Evolutionary conservation across 352 stramenopile species (phyloP), one percentile per base, ranked within the genome.

Genomic region (Pythium phragmiticola): DNA sequence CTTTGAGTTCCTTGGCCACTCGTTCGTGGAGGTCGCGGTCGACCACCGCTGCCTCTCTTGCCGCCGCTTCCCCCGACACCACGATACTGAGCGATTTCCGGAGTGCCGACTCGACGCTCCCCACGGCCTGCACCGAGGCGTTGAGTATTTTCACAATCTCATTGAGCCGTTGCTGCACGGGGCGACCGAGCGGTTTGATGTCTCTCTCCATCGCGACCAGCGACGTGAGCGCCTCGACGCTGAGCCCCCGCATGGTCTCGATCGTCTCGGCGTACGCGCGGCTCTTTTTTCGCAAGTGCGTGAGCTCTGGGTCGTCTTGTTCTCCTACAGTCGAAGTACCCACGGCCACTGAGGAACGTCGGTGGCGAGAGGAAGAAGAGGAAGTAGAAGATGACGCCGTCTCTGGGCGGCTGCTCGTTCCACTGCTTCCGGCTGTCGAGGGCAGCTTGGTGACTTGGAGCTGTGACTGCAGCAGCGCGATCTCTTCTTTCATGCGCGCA

Each of bases 111-210:
- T 79, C 68, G 13, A 73, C 82, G n/a, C 42, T 63, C n/a, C 86
- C 84, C 13, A 81, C 80, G 1, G 72, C 75, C 47, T 92, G 81
- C 8, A 92, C 86, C 1, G 75, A 73, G 17, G 75, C 71, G 37
- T 94, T 94, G 13, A 94, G 61, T 9, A 80, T 58, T 65, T 91
- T 92, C 37, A 94, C 83, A 30, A 92, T 79, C 60, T 92, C 85
- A 52, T 91, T 92, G 23, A 94, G 68, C n/a, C 82, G 70, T 36
- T 91, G 80, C 65, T 94, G 85, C 4, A 90, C 80, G 7, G 81
- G 75, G 3, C 85, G 58, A 0, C 85, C 85, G 4, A 94, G 72
- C 2, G 84, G 63, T 34, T 84, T 92, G 53, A 94, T 78, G 46
- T 94, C 83, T 7, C 83, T 70, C 51, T 92, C 85, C 78, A 94